Evolutionary conservation across 352 stramenopile species (phyloP), one percentile per base, ranked within the genome.

Genomic region (Blastocystis sp.): DNA sequence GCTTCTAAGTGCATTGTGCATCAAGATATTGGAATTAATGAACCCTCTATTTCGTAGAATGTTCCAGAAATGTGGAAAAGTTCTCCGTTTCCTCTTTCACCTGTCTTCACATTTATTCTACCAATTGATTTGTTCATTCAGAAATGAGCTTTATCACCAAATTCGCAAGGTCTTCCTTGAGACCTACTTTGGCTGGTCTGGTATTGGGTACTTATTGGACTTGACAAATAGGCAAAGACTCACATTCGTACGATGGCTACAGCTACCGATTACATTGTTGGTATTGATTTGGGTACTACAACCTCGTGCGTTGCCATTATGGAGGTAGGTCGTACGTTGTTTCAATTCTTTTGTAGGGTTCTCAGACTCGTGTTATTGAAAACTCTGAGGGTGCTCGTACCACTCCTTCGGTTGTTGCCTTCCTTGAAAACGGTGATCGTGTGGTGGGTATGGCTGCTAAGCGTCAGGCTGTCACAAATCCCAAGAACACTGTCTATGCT

Each of bases 201-300:
- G 69, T 80, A 61, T 49, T n/a, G 43, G 19, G 7, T 63, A 27
- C 9, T 39, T 80, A 14, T 58, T 24, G 3, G 37, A 2, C 6
- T 9, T 80, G 37, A 80, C 21, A 58, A 35, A 14, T 80, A 80
- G 69, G 69, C 69, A n/a, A 42, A 52, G 39, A 61, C 32, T 29
- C 69, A 80, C 7, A 59, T 80, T 24, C 69, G 69, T 37, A 80
- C 42, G 42, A 54, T 66, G 21, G 52, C 75, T 42, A 69, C 71
- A 7, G 61, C 57, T 29, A 86, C 75, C 27, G 75, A 86, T 21
- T 86, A 94, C 90, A 92, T 95, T 58, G 97, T 99, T 85, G 97
- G 97, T 85, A 98, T 99, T 89, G 97, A 99, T 92, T 92, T 99
- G 80, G 97, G 97, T 89, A 99, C 97, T 9, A 99, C 97, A 32